Evolutionary conservation across 305 asterid genomes (phyloP).

Genomic region (Andrographis paniculata): DNA sequence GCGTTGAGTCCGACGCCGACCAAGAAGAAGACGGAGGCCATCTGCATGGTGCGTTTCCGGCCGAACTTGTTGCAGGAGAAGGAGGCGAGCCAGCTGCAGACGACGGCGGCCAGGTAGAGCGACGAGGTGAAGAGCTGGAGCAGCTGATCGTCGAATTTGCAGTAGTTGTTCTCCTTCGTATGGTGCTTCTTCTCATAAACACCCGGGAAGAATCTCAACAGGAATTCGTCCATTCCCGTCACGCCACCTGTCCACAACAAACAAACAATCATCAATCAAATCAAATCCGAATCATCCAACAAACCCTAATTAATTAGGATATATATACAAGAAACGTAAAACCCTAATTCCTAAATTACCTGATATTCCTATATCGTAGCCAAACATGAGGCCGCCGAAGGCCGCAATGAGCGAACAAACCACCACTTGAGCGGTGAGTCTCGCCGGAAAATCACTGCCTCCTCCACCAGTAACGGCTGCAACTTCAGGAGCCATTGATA

Average conservation of each 20-base stretch:
- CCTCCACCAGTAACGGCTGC: background rate
- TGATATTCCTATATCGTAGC: constrained; percentile 52
- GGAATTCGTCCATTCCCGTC: constrained; percentile 42
- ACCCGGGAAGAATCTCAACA: constrained; percentile 29
- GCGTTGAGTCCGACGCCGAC: constrained; percentile 29
- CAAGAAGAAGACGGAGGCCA: constrained; percentile 31
- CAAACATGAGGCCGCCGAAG: constrained; percentile 55
- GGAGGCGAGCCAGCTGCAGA: constrained; percentile 32
- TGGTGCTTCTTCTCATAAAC: constrained; percentile 33
- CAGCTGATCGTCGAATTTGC: constrained; percentile 31
- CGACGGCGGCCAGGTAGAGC: constrained; percentile 38
- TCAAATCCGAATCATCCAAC: too few relatives aligned
- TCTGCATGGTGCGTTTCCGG: constrained; percentile 37
- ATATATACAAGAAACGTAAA: background rate
- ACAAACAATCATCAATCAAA: background rate
- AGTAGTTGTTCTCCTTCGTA: constrained; percentile 37
- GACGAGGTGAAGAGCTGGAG: constrained; percentile 45
- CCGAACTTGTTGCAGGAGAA: constrained; percentile 27
- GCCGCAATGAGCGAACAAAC: constrained; percentile 39
- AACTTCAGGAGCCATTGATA: constrained; percentile 22
- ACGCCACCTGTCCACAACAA: constrained; percentile 32
- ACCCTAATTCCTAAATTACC: constrained; percentile 13
- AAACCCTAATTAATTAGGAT: too few relatives aligned
- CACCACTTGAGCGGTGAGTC: constrained; percentile 32
- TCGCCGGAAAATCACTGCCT: constrained; percentile 27